Evolutionary conservation across 2,329 filamentous ascomycete genomes (phyloP).

Genomic region (Aspergillus ibericus): DNA sequence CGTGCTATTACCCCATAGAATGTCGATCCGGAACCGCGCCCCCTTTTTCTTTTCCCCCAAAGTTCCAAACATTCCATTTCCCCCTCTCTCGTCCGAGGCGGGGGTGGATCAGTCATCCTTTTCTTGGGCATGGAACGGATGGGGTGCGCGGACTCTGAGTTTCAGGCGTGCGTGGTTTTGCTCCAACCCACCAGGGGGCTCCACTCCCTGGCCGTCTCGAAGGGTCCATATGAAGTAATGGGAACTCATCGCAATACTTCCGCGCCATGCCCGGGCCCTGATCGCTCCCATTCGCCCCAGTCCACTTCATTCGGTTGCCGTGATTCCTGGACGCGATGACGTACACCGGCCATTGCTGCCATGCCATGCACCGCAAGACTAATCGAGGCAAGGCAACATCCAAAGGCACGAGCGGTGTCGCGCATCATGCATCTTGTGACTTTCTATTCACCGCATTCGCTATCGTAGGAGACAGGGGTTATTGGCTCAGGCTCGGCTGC

Average conservation of each 20-base stretch:
- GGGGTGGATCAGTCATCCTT: not conserved
- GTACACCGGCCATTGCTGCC: not conserved
- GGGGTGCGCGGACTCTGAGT: not conserved
- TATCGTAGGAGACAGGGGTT: not conserved
- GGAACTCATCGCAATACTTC: slow-evolving; percentile 1
- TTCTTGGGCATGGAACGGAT: not conserved
- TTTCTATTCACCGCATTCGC: not conserved
- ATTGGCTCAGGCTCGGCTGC: not conserved
- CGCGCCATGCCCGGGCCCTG: not conserved
- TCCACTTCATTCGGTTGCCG: not conserved
- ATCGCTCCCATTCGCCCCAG: not conserved
- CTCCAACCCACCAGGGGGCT: not conserved
- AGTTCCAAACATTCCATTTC: not conserved
- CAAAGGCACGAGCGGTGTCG: not conserved
- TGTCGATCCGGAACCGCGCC: not conserved
- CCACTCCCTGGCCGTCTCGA: slow-evolving; percentile 5
- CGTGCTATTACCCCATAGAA: slow-evolving; percentile 18
- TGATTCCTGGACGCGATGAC: not conserved
- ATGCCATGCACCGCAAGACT: not conserved
- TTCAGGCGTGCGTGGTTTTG: not conserved
- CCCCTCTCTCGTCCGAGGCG: not conserved
- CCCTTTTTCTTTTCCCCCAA: slow-evolving; percentile 2
- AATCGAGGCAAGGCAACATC: not conserved
- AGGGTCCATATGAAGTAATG: slow-evolving; percentile 16
- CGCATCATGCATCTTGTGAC: slow-evolving; percentile 9